Evolutionary conservation across 495 filamentous ascomycete genomes (phyloP), one percentile per base, ranked within the genome.

Genomic region (Penicillium coffeae): DNA sequence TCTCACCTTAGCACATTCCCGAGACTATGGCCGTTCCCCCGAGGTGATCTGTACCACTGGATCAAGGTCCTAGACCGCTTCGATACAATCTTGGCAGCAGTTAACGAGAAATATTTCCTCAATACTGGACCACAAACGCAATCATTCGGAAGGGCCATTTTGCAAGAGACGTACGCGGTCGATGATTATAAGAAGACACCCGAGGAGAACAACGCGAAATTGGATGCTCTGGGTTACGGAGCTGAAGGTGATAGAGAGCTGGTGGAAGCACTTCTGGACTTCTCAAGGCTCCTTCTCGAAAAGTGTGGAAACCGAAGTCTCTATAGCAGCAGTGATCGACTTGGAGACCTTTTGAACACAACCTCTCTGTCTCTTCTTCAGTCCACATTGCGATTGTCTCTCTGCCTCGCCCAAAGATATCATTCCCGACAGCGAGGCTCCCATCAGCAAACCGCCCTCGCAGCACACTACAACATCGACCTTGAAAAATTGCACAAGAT

Each of bases 21-120:
- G 51, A 79, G 80, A 46, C 76, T 82, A 79, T 97, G 92, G 94
- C 88, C 88, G 20, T 96, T 96, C 59, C 92, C 91, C n/a, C 80
- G 93, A 64, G 94, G 94, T 38, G 94, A 99, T 58, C 75, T 97
- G 36, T 97, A 97, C 60, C 90, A 99, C 74, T 99, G 94, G 94
- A 96, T 97, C 60, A 84, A 88, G 25, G 77, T 95, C 34, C 74
- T 99, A 38, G 92, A 99, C 70, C 85, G 91, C 50, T 97, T 99
- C 66, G 94, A 99, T 68, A 78, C 79, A 51, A 81, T 96, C 48
- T 72, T 97, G 14, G 88, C 94, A 47, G 78, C 81, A 20, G 86
- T 91, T 62, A 89, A 83, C 63, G 75, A 84, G 30, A 86, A 83
- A 56, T 97, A 99, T 70, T 82, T 79, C 51, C 76, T 99, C 22